Evolutionary conservation across 2,329 filamentous ascomycete genomes (phyloP).

Genomic region (Iodosphaeria phyllophila): DNA sequence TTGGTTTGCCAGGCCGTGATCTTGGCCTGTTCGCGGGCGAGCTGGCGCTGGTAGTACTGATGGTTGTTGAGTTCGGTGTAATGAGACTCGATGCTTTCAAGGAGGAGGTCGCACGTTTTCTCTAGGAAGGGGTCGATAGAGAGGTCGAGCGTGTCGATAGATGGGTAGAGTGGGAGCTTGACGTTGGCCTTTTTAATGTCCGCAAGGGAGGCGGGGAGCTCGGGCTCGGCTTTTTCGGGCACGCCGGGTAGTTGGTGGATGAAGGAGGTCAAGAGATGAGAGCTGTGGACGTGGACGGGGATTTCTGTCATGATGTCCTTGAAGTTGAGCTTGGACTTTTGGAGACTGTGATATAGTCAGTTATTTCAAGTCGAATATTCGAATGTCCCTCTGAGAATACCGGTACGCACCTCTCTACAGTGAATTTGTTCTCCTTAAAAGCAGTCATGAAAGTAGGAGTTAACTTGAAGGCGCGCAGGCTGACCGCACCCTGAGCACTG

Average conservation of each 20-base stretch:
- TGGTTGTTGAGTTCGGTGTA: constrained; percentile 99
- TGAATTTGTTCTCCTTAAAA: constrained; percentile 96
- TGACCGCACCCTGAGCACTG: constrained; percentile 80
- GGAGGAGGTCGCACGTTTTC: constrained; percentile 90
- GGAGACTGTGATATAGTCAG: constrained; percentile 59
- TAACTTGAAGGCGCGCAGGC: constrained; percentile 77
- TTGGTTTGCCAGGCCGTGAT: constrained; percentile 94
- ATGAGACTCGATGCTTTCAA: constrained; percentile 94
- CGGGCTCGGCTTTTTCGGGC: constrained; percentile 45
- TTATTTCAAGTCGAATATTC: constrained; percentile 9
- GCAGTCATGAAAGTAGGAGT: constrained; percentile 75
- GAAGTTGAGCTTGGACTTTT: constrained; percentile 86
- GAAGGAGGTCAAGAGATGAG: constrained; percentile 86
- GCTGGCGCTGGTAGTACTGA: constrained; percentile 85
- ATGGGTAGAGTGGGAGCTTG: constrained; percentile 57
- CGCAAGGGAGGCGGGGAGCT: constrained; percentile 60
- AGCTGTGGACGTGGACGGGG: constrained; percentile 84
- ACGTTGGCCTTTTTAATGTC: constrained; percentile 52
- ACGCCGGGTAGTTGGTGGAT: constrained; percentile 74
- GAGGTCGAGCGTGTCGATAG: constrained; percentile 76
- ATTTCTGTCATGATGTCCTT: constrained; percentile 87
- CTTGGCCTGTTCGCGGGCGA: constrained; percentile 88
- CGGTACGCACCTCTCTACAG: constrained; percentile 56
- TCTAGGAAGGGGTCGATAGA: constrained; percentile 95
- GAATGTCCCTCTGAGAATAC: not conserved